Conservation (phyloP, 2,329 filamentous ascomycete genomes). For the Davidsoniella australis region DNA sequence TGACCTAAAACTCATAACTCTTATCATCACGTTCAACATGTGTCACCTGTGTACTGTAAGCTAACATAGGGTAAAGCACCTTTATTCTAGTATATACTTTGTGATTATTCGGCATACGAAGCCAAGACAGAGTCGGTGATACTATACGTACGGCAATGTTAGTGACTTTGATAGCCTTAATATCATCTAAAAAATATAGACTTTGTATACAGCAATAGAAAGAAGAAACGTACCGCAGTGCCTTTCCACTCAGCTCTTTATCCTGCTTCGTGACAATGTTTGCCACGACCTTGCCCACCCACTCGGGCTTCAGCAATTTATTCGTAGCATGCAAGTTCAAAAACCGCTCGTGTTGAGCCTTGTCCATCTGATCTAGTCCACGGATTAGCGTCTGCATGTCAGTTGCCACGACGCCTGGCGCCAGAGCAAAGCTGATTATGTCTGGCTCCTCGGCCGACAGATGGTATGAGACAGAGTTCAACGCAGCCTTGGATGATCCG, state of each 20-base stretch:
- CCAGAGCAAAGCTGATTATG: slow-evolving; percentile 54
- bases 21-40: not conserved
- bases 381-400: slow-evolving; percentile 78
- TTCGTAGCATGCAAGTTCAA: slow-evolving; percentile 51
- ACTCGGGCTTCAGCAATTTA: slow-evolving; percentile 60
- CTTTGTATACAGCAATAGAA: not conserved
- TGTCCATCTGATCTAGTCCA: slow-evolving; percentile 36
- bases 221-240: slow-evolving; percentile 42
- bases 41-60: not conserved
- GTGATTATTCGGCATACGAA: slow-evolving; percentile 23
- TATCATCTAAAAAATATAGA: too few species aligned
- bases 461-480: slow-evolving; percentile 63
- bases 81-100: slow-evolving; percentile 16
- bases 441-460: slow-evolving; percentile 60
- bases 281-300: slow-evolving; percentile 75
- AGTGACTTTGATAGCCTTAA: not conserved
- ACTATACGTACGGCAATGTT: slow-evolving; percentile 3
- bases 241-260: slow-evolving; percentile 56
- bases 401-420: slow-evolving; percentile 72
- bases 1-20: slow-evolving; percentile 4
- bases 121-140: slow-evolving; percentile 25
- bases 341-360: slow-evolving; percentile 49
- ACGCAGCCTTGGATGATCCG: slow-evolving; percentile 64
- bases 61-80: not conserved
- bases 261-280: slow-evolving; percentile 51